Percentiles rank a stretch among this genome's conserved stretches.
phyloP scores from a whole-genome alignment of 192 early-diverging fungal species.

The Irineochytrium annulatum region DNA sequence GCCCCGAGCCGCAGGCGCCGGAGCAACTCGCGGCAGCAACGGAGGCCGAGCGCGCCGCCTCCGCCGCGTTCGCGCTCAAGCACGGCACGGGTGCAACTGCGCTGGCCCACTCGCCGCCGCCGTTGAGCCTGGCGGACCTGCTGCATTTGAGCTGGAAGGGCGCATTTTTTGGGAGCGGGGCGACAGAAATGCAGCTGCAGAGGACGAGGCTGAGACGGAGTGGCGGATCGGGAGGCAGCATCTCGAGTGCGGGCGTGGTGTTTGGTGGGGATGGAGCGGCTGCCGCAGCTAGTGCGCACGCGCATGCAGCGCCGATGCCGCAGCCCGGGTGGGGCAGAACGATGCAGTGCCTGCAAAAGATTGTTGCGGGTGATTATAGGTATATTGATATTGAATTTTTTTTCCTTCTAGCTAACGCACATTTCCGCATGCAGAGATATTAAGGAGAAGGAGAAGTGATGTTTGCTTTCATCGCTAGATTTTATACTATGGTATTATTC shows the following conservation, averaged over 20 bases:
- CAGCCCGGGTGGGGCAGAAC: conserved; percentile 2
- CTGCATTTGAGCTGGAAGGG: conserved; percentile 8
- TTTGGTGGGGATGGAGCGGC: not conserved
- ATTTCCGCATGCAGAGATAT: too few relatives aligned
- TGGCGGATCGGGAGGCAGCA: not conserved
- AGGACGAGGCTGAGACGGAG: not conserved
- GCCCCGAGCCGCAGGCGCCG: not conserved
- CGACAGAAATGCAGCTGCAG: not conserved
- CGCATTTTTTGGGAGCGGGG: not conserved
- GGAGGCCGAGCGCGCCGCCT: not conserved
- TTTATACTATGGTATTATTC: too few relatives aligned
- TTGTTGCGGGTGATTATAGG: not conserved
- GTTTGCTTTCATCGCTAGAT: too few relatives aligned
- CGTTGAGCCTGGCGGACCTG: not conserved
- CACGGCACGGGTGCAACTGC: too few relatives aligned
- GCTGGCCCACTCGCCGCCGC: not conserved
- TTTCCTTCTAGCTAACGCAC: too few relatives aligned
- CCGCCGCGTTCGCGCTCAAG: not conserved
- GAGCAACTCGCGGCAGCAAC: not conserved
- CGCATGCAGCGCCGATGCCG: not conserved
- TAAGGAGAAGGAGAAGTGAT: too few relatives aligned
- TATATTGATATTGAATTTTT: not conserved
- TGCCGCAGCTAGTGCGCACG: not conserved
- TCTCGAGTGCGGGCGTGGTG: not conserved
- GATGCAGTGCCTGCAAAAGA: conserved; percentile 2